Percentiles rank a stretch among this genome's conserved stretches.
phyloP scores from a whole-genome alignment of 495 filamentous ascomycete genomes.

The Glonium stellatum region DNA sequence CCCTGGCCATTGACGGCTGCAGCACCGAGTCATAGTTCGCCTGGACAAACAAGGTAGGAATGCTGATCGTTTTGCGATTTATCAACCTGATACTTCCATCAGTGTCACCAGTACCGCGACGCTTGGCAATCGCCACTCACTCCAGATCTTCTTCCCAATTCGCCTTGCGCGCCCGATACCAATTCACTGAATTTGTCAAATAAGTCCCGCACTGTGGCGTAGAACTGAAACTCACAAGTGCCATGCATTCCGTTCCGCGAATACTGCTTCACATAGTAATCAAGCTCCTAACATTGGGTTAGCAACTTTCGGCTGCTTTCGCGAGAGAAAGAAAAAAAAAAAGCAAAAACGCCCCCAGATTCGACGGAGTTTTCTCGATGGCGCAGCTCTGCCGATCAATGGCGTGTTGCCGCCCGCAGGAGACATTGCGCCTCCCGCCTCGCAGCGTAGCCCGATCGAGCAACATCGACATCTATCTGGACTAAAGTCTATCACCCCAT shows the following conservation, averaged over 20 bases:
- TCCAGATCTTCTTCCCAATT: constrained; percentile 71
- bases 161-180: constrained; percentile 66
- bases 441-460: not conserved
- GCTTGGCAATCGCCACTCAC: constrained; percentile 30
- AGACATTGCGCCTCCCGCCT: not conserved
- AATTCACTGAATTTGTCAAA: constrained; percentile 50
- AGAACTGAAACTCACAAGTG: constrained; percentile 48
- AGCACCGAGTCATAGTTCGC: constrained; percentile 61
- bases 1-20: constrained; percentile 55
- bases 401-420: not conserved
- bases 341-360: too few species aligned
- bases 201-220: not conserved
- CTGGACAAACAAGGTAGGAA: constrained; percentile 68
- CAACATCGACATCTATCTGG: not conserved
- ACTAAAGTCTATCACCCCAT: not conserved
- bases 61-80: constrained; percentile 43
- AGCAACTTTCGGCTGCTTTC: too few species aligned
- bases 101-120: constrained; percentile 1
- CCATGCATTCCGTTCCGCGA: constrained; percentile 65
- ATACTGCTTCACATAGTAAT: constrained; percentile 69
- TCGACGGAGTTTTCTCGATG: not conserved
- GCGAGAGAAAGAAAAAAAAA: too few species aligned
- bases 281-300: constrained; percentile 49
- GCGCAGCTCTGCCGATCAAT: not conserved
- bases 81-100: constrained; percentile 15